Evolutionary conservation across 2,329 filamentous ascomycete species (phyloP).

Genomic region (Talaromyces sp.): DNA sequence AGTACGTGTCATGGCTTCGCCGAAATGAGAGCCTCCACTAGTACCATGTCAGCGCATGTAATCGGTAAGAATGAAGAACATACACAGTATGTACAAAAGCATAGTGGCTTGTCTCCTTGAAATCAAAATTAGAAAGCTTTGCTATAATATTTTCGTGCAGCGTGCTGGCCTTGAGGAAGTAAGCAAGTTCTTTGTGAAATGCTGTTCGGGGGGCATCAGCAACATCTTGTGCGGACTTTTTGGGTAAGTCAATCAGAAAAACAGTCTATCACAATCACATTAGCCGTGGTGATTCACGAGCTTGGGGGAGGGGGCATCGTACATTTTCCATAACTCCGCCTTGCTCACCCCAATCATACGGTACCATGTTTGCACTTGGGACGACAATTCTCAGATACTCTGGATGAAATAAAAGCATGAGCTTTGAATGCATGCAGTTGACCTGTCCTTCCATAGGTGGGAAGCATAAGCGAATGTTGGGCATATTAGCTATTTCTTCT

Average conservation of each 20-base stretch:
- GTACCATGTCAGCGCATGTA: background rate
- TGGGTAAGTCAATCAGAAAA: constrained; percentile 88
- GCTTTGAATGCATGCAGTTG: constrained; percentile 87
- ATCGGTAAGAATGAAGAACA: constrained; percentile 32
- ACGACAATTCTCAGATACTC: constrained; percentile 74
- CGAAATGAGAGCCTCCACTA: constrained; percentile 57
- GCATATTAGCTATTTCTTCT: constrained; percentile 42
- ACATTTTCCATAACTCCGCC: constrained; percentile 74
- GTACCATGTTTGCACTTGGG: constrained; percentile 80
- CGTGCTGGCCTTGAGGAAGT: constrained; percentile 66
- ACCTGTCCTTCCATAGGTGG: constrained; percentile 70
- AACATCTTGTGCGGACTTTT: constrained; percentile 30
- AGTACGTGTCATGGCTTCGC: constrained; percentile 50
- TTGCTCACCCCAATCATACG: constrained; percentile 85
- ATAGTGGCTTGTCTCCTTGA: constrained; percentile 65
- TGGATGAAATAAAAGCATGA: constrained; percentile 81
- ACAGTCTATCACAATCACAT: constrained; percentile 54
- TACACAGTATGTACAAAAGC: constrained; percentile 85
- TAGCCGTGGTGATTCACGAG: background rate
- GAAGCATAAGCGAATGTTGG: constrained; percentile 67
- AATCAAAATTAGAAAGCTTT: constrained; percentile 77
- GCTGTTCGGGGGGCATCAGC: constrained; percentile 35
- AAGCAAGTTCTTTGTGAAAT: constrained; percentile 68
- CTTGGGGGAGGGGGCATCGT: constrained; percentile 24
- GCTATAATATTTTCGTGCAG: constrained; percentile 62